Evolutionary conservation across 139 green algal genomes (phyloP), one percentile per base, ranked within the genome.

Genomic region (Chlorokybus atmophyticus): DNA sequence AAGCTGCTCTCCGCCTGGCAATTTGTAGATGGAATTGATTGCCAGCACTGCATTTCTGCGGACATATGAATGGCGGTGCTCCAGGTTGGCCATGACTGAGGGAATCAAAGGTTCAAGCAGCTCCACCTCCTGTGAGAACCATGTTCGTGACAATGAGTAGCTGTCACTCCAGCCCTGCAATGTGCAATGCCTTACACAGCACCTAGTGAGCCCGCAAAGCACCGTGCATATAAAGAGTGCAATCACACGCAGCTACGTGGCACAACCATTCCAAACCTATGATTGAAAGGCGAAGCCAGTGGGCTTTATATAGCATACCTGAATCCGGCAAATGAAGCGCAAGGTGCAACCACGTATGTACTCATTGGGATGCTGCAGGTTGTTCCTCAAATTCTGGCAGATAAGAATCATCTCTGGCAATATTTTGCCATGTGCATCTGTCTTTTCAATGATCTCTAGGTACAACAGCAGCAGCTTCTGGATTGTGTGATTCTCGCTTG

Each of bases 361-460:
- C 76, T 99, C 92, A 64, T 99, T 99, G 14, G 92, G 92, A 60
- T 98, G 92, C 79, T 99, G 92, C 55, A 99, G 70, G 77, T 96
- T 99, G 80, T 99, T 99, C 24, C 92, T 73, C 55, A 99, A 78
- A 73, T 98, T 97, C 71, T 99, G 92, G 65, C 92, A 99, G 58
- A 99, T 95, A 2, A 99, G 79, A 64, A 99, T 99, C 92, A 99
- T 99, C 61, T 99, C 92, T 23, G 92, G 91, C 51, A 99, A 68
- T 2, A 99, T 74, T 73, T 96, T 98, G 4, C 92, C 92, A 14
- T 73, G 31, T 0, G 80, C 50, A 41, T 96, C 92, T 17, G 86
- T 97, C 78, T 98, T 98, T 64, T 98, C 83, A 27, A 99, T 95
- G 1, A 88, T 95, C 62, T 98, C 90, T 80, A 99, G 71, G 65